These are phyloP conservation scores for Fusarium cicatricum DNA, from an alignment of 2,329 filamentous ascomycete species.

Conservation along the genomic window DNA sequence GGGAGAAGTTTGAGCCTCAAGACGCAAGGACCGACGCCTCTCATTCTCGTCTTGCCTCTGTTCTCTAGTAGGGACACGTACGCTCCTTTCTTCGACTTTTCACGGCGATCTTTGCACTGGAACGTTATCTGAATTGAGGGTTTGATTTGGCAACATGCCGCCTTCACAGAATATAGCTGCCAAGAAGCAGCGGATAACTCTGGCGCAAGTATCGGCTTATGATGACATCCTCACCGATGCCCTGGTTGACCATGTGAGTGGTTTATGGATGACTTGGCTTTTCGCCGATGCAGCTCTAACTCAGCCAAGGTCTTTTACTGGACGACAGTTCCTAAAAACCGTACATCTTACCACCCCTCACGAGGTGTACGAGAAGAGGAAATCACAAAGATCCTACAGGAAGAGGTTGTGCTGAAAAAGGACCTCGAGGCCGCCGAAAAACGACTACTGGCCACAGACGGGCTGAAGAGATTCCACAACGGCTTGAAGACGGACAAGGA, in stretches of 20 bases:
- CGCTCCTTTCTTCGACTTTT: conserved; percentile 28
- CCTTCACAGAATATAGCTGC: conserved; percentile 46
- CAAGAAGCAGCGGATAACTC: conserved; percentile 78
- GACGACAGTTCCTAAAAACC: conserved; percentile 95
- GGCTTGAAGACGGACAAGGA: conserved; percentile 78
- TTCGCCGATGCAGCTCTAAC: conserved; percentile 33
- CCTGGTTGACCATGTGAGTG: conserved; percentile 89
- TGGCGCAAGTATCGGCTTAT: conserved; percentile 89
- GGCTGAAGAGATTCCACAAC: conserved; percentile 75
- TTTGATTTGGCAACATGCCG: conserved; percentile 45
- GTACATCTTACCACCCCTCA: conserved; percentile 83
- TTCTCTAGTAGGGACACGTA: conserved; percentile 29
- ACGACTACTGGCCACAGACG: conserved; percentile 75
- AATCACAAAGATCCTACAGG: conserved; percentile 67
- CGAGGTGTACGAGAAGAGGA: conserved; percentile 77
- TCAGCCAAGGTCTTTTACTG: conserved; percentile 84
- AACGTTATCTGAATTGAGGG: not conserved
- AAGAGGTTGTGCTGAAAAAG: conserved; percentile 76
- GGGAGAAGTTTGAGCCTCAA: conserved; percentile 1
- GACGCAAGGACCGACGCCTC: conserved; percentile 16
- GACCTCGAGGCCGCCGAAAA: conserved; percentile 75
- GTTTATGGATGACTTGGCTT: conserved; percentile 6
- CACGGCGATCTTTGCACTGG: conserved; percentile 3
- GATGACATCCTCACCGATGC: conserved; percentile 97
- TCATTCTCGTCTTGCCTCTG: conserved; percentile 20